Conservation (phyloP, 225 moss, liverwort and hornwort species). For the Marchantia paleacea region DNA sequence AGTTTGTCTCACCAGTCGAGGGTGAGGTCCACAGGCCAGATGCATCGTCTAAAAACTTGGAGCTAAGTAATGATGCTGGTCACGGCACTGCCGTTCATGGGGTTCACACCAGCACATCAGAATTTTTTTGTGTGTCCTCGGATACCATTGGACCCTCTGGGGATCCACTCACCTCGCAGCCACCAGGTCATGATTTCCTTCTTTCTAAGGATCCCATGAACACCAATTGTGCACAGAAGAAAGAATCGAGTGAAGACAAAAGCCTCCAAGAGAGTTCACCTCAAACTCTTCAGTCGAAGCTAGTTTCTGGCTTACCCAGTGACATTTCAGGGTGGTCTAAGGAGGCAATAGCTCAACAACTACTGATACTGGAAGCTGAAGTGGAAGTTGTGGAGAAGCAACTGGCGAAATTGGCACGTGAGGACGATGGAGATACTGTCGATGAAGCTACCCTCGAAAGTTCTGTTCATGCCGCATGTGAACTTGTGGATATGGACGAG, state of each 20-base stretch:
- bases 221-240: neutral
- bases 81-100: slow-evolving; percentile 19
- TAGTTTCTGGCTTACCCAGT: slow-evolving; percentile 33
- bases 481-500: neutral
- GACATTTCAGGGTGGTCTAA: slow-evolving; percentile 65
- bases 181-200: neutral
- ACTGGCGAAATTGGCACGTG: slow-evolving; percentile 50
- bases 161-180: neutral
- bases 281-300: slow-evolving; percentile 26
- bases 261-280: slow-evolving; percentile 25
- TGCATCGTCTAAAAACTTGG: slow-evolving; percentile 12
- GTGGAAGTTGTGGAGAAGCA: slow-evolving; percentile 85
- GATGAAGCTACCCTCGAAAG: neutral
- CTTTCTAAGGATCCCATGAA: neutral
- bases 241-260: slow-evolving; percentile 32
- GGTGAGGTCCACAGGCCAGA: slow-evolving; percentile 14
- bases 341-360: slow-evolving; percentile 63
- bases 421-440: slow-evolving; percentile 16
- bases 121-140: neutral
- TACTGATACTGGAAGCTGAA: slow-evolving; percentile 88
- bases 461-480: neutral
- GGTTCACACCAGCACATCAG: neutral
- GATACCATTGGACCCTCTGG: slow-evolving; percentile 10
- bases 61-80: slow-evolving; percentile 13
- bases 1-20: neutral